Conservation (phyloP, 1,284 basidiomycete species). For the Heterobasidion occidentale region DNA sequence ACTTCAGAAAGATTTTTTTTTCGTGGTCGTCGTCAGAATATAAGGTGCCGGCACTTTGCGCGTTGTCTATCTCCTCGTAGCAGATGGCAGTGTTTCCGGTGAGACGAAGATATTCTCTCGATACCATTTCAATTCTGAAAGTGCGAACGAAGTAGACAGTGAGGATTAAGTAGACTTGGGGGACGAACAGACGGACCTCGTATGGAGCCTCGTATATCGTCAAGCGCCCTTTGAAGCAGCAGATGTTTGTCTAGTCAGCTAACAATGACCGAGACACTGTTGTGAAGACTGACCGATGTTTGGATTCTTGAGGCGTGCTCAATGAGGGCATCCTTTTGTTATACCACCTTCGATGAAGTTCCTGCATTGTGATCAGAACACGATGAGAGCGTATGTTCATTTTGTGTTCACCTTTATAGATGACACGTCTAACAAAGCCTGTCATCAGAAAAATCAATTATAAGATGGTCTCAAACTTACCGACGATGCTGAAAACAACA, state of each 20-base stretch:
- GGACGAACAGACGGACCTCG: slow-evolving; percentile 35
- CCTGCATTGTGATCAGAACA: slow-evolving; percentile 31
- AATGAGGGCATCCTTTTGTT: slow-evolving; percentile 22
- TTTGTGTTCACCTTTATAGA: slow-evolving; percentile 56
- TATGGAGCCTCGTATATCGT: slow-evolving; percentile 73
- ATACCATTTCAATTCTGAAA: slow-evolving; percentile 53
- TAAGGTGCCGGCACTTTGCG: too few species aligned
- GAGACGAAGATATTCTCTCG: slow-evolving; percentile 46
- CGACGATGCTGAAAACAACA: slow-evolving; percentile 41
- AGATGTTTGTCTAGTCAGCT: not conserved
- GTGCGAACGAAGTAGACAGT: slow-evolving; percentile 2
- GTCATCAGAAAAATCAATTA: slow-evolving; percentile 10
- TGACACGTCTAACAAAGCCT: slow-evolving; percentile 54
- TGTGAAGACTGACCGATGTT: slow-evolving; percentile 36
- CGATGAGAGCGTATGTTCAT: too few species aligned
- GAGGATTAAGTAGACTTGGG: not conserved
- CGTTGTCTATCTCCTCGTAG: too few species aligned
- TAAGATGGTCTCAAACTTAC: slow-evolving; percentile 25
- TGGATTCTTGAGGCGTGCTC: slow-evolving; percentile 23
- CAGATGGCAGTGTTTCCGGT: slow-evolving; percentile 4
- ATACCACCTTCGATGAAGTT: slow-evolving; percentile 72
- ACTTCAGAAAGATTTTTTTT: too few species aligned
- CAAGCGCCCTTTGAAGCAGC: slow-evolving; percentile 48
- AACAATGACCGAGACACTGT: not conserved
- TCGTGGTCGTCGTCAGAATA: too few species aligned